Evolutionary conservation across 2,329 filamentous ascomycete species (phyloP), one percentile per base, ranked within the genome.

Genomic region (Rutstroemia sp.): DNA sequence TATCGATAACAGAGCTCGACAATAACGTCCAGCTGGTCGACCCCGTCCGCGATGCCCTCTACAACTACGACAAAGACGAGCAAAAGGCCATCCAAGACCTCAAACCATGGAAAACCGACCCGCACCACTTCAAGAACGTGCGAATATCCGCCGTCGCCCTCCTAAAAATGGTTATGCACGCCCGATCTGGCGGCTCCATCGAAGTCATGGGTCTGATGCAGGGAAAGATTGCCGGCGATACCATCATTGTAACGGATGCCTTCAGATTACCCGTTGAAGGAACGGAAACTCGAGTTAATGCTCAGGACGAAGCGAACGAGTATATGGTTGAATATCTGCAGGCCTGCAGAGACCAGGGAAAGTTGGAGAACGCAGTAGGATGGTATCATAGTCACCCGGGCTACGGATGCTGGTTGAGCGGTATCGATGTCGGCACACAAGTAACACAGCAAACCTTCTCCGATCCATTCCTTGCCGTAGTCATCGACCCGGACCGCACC

Each of bases 191-290:
- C 62, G 92, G 94, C 57, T 84, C 83, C 27, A 81, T 97, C 63
- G 94, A 99, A 76, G 82, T 99, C 66, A 99, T 99, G 94, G 94
- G 94, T 57, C 73, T 99, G 65, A 99, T 99, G 94, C 88, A 95
- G 69, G 94, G 94, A 60, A 96, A 95, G 72, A 87, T 96, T 50
- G 82, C 89, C 62, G 84, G 86, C 44, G 86, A 95, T 66, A 82
- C 88, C 1, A 89, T 99, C 67, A 83, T 99, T 63, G 87, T 99
- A 54, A 97, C 92, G 1, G 94, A 99, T 69, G 90, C 92, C 25
- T 94, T 97, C 73, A 84, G 92, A 19, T 76, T 99, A 40, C 94
- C 94, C 0, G 94, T 99, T 42, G 94, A 99, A 71, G 94, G 94
- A 25, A 99, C 94, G n/a, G 94, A 99, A 75, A 99, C 94, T 2